phyloP scores from a whole-genome alignment of 169 alveolate genomes.

The Pseudocohnilembus persalinus region DNA sequence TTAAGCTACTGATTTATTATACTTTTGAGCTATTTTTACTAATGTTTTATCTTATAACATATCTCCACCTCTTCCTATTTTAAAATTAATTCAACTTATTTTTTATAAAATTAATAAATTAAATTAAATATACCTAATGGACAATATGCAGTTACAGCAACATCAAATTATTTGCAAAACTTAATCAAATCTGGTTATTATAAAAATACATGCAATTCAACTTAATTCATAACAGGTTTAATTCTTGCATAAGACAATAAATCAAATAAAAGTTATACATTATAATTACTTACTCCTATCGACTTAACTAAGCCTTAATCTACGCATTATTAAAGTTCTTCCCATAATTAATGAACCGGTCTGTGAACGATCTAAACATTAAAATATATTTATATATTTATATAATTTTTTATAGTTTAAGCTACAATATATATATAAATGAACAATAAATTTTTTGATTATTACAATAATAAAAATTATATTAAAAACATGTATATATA shows the following conservation, averaged over 20 bases:
- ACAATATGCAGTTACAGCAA: slow-evolving; percentile 50
- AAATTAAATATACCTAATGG: slow-evolving; percentile 58
- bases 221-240: slow-evolving; percentile 53
- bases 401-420: no score
- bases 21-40: slow-evolving; percentile 33
- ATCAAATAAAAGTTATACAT: slow-evolving; percentile 44
- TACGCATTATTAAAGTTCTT: slow-evolving; percentile 36
- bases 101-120: no score
- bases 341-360: slow-evolving; percentile 44
- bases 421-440: no score
- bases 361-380: slow-evolving; percentile 1
- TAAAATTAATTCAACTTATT: no score
- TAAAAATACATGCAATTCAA: slow-evolving; percentile 59
- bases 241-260: slow-evolving; percentile 45
- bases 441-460: no score
- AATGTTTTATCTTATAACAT: slow-evolving; percentile 27
- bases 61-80: slow-evolving; percentile 6
- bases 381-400: no score
- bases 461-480: no score
- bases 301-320: slow-evolving; percentile 40
- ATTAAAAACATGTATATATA: neutral
- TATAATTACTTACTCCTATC: slow-evolving; percentile 55
- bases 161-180: slow-evolving; percentile 47
- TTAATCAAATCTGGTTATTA: slow-evolving; percentile 42
- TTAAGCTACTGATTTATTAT: slow-evolving; percentile 44